Conservation (phyloP, 257 asterid species). For the Solanum acaule region DNA sequence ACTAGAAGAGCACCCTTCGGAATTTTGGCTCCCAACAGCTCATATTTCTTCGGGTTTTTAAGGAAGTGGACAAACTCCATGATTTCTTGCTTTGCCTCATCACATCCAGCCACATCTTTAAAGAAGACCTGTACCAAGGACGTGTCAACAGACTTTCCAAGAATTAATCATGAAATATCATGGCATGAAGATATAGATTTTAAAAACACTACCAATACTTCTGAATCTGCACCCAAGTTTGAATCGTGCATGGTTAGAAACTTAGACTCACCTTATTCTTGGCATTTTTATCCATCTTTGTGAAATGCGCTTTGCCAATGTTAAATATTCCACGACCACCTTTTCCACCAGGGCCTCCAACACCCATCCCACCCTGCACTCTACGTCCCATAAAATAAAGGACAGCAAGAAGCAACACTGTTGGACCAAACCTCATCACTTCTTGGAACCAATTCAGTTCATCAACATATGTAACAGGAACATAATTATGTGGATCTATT, state of each 20-base stretch:
- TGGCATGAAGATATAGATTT: not conserved
- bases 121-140: slow-evolving; percentile 32
- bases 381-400: slow-evolving; percentile 34
- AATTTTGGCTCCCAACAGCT: slow-evolving; percentile 78
- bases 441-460: slow-evolving; percentile 43
- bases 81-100: slow-evolving; percentile 92
- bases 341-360: slow-evolving; percentile 68
- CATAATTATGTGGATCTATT: slow-evolving; percentile 56
- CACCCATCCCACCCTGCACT: slow-evolving; percentile 42
- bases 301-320: slow-evolving; percentile 68
- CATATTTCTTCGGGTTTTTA: slow-evolving; percentile 78
- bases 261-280: slow-evolving; percentile 58
- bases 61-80: slow-evolving; percentile 97
- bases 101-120: slow-evolving; percentile 96
- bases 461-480: slow-evolving; percentile 57
- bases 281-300: slow-evolving; percentile 70
- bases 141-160: not conserved
- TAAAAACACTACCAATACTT: not conserved
- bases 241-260: not conserved
- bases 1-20: slow-evolving; percentile 91
- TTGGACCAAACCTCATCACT: slow-evolving; percentile 26
- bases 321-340: slow-evolving; percentile 68
- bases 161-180: not conserved
- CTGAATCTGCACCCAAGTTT: not conserved
- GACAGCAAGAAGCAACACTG: slow-evolving; percentile 29